phyloP scores from a whole-genome alignment of 202 grass and related monocot genomes.

The Saccharum hybrid region DNA sequence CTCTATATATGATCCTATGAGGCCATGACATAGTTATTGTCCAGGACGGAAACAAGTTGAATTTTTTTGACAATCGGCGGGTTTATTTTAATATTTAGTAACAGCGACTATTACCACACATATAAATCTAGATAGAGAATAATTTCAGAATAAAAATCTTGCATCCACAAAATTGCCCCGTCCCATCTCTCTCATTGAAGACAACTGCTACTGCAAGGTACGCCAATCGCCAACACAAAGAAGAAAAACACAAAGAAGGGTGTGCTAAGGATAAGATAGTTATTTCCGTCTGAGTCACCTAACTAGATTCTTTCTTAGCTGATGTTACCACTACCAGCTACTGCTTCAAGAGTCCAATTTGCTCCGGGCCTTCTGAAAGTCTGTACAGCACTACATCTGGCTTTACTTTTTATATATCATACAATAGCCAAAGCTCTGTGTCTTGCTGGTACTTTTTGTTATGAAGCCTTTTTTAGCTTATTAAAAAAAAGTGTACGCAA shows the following conservation, averaged over 20 bases:
- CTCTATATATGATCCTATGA: too few species aligned
- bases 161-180: neutral
- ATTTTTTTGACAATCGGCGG: neutral
- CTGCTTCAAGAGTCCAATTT: constrained; percentile 23
- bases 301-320: constrained; percentile 47
- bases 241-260: constrained; percentile 35
- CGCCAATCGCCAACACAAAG: neutral
- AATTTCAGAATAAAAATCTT: neutral
- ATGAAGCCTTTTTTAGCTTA: neutral
- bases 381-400: constrained; percentile 18
- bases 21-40: neutral
- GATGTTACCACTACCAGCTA: constrained; percentile 26
- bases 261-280: constrained; percentile 40
- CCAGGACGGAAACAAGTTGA: neutral
- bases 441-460: neutral
- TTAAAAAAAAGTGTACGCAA: neutral
- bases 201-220: constrained; percentile 12
- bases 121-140: neutral
- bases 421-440: neutral
- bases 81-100: neutral
- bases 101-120: neutral
- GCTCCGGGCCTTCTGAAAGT: constrained; percentile 28
- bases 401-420: neutral
- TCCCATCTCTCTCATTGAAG: constrained; percentile 11
- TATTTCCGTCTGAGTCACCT: constrained; percentile 2